phyloP scores from a whole-genome alignment of 106 monocot genomes.

The Hemerocallis citrina region DNA sequence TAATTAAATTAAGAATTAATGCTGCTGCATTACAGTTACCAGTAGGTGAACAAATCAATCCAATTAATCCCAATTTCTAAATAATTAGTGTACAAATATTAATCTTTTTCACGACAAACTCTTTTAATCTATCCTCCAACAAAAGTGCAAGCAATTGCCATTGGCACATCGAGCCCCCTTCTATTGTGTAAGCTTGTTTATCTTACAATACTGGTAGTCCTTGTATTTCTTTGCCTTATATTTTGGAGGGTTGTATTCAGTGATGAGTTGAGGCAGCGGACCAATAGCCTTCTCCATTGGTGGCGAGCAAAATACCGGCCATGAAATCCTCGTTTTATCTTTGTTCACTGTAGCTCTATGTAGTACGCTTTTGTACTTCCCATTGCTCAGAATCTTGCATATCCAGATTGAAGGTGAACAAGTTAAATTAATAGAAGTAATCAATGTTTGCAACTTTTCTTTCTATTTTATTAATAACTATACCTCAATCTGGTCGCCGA shows the following conservation, averaged over 20 bases:
- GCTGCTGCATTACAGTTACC: no score
- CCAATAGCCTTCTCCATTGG: slow-evolving; percentile 42
- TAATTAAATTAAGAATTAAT: no score
- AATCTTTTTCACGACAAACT: no score
- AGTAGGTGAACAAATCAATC: no score
- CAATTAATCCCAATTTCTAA: no score
- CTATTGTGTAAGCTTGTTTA: slow-evolving; percentile 61
- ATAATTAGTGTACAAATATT: no score
- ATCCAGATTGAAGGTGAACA: neutral
- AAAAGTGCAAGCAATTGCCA: no score
- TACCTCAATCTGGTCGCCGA: slow-evolving; percentile 82
- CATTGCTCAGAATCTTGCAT: slow-evolving; percentile 74
- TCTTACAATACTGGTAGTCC: slow-evolving; percentile 64
- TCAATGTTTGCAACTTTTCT: no score
- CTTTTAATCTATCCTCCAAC: no score
- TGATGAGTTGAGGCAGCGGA: slow-evolving; percentile 43
- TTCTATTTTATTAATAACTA: no score
- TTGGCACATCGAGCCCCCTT: no score
- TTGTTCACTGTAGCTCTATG: slow-evolving; percentile 62
- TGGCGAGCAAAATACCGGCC: slow-evolving; percentile 70
- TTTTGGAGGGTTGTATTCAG: slow-evolving; percentile 33
- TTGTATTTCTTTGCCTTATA: slow-evolving; percentile 68
- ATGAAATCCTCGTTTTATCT: slow-evolving; percentile 56
- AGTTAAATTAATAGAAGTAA: neutral
- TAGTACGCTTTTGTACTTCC: slow-evolving; percentile 66